These are phyloP conservation scores for Arctostaphylos glauca DNA, from an alignment of 148 eudicot genomes.

Conservation along the genomic window DNA sequence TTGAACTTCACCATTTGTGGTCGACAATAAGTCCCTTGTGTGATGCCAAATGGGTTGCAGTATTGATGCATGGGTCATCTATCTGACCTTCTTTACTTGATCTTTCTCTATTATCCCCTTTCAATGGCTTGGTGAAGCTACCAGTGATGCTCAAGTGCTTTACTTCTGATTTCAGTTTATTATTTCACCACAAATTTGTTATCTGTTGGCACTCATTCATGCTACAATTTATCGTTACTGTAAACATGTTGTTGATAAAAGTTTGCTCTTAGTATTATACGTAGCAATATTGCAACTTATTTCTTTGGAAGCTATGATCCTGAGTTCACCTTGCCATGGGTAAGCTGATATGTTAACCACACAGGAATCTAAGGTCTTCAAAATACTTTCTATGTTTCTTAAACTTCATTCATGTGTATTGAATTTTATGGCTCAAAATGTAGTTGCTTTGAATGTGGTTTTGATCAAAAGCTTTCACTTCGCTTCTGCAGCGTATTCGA, in stretches of 20 bases:
- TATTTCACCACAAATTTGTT: neutral
- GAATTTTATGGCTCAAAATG: neutral
- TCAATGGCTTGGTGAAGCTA: neutral
- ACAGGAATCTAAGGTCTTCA: neutral
- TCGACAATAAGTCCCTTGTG: neutral
- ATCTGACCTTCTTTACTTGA: neutral
- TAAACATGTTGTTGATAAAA: neutral
- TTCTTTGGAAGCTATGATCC: neutral
- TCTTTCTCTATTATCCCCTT: neutral
- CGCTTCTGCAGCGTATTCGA: slow-evolving; percentile 62
- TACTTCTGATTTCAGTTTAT: neutral
- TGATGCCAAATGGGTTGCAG: neutral
- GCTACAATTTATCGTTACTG: neutral
- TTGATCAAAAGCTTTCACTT: neutral
- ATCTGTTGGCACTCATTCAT: neutral
- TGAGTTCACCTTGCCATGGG: neutral
- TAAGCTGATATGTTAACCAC: neutral
- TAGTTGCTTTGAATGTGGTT: neutral
- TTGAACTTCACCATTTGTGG: neutral
- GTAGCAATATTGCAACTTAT: too few species aligned
- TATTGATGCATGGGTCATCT: neutral
- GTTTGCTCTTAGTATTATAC: neutral
- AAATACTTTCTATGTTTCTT: neutral
- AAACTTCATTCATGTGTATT: neutral
- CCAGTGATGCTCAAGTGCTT: neutral